Conservation (phyloP, 1,284 basidiomycete species). For the Microbotryum scabiosae region DNA sequence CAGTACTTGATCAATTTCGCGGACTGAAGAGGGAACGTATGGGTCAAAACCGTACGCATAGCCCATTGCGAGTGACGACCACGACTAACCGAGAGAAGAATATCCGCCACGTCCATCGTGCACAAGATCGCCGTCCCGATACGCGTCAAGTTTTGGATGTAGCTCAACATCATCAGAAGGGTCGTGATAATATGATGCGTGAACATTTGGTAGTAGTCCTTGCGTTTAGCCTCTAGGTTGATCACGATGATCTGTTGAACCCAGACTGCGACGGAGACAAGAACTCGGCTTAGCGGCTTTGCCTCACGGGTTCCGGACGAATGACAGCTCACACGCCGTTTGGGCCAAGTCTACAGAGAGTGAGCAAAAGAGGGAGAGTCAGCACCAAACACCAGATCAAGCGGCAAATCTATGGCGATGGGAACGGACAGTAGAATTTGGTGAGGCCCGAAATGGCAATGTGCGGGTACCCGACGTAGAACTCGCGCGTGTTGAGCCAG, state of each 20-base stretch:
- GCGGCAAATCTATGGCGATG: not conserved
- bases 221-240: slow-evolving; percentile 80
- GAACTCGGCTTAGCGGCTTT: not conserved
- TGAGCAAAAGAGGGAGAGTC: slow-evolving; percentile 18
- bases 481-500: slow-evolving; percentile 56
- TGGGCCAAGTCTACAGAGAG: slow-evolving; percentile 57
- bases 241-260: slow-evolving; percentile 83
- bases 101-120: slow-evolving; percentile 89
- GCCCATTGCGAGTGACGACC: slow-evolving; percentile 1
- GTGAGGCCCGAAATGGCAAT: slow-evolving; percentile 63
- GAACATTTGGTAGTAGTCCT: slow-evolving; percentile 86
- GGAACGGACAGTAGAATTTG: slow-evolving; percentile 63
- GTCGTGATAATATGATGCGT: slow-evolving; percentile 88
- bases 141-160: slow-evolving; percentile 73
- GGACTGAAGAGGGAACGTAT: slow-evolving; percentile 45
- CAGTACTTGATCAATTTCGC: slow-evolving; percentile 93
- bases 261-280: slow-evolving; percentile 51
- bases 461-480: slow-evolving; percentile 80
- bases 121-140: slow-evolving; percentile 80
- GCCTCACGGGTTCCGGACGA: not conserved
- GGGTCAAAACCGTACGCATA: not conserved
- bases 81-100: slow-evolving; percentile 71
- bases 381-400: not conserved
- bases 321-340: slow-evolving; percentile 51
- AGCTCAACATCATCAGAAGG: slow-evolving; percentile 65